Percentiles rank a stretch among this genome's conserved stretches.
Conservation (phyloP, 2,329 filamentous ascomycete species). For the Penicillium fuscoglaucum region DNA sequence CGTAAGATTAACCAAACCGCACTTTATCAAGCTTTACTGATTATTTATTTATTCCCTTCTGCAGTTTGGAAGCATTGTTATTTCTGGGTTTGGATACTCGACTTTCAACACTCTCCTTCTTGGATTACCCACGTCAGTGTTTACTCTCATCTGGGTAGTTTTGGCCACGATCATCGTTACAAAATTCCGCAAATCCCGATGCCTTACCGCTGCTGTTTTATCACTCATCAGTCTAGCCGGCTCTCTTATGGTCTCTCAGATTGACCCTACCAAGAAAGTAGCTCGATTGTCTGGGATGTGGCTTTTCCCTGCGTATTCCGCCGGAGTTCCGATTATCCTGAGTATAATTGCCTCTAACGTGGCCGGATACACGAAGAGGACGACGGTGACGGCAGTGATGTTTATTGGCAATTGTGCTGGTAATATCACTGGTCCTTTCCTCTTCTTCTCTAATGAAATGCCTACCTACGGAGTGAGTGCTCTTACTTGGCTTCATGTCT, state of each 20-base stretch:
- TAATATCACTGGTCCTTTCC: constrained; percentile 45
- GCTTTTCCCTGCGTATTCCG: constrained; percentile 34
- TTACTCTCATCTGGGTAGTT: constrained; percentile 13
- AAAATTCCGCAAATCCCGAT: constrained; percentile 3
- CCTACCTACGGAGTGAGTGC: not conserved
- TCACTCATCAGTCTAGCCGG: not conserved
- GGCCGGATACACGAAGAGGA: constrained; percentile 50
- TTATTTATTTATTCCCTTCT: not conserved
- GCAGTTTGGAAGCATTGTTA: constrained; percentile 21
- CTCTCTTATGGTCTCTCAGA: constrained; percentile 1
- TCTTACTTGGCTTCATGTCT: not conserved
- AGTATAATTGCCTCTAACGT: constrained; percentile 45
- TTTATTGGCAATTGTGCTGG: constrained; percentile 43
- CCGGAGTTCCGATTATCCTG: constrained; percentile 35
- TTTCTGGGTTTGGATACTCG: constrained; percentile 21
- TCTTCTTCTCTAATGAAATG: constrained; percentile 29
- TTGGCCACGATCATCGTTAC: constrained; percentile 6
- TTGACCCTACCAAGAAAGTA: not conserved
- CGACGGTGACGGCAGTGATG: constrained; percentile 45
- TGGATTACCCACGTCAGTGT: constrained; percentile 12
- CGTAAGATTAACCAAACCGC: not conserved
- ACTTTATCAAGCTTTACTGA: not conserved
- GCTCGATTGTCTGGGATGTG: constrained; percentile 7
- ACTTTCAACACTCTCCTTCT: constrained; percentile 22
- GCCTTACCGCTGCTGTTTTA: not conserved